Evolutionary conservation across 179 eudicot genomes (phyloP), one percentile per base, ranked within the genome.

Genomic region (Spergularia azorica): DNA sequence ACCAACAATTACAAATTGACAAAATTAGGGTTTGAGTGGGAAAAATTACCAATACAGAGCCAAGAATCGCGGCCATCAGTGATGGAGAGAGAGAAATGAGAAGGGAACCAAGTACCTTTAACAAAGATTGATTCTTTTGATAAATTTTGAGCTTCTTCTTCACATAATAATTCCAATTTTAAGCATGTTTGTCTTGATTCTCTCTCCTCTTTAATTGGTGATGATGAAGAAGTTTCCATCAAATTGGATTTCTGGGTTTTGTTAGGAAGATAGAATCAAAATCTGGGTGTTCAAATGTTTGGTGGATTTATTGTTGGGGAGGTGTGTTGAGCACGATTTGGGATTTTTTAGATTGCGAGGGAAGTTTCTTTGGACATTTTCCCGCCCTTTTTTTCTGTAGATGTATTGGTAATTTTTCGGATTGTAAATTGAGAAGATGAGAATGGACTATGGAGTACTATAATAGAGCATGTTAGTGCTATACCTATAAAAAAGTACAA

Each of bases 21-120:
- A 57, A 57, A 70, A 48, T 11, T 6, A 43, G 63, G 55, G 71
- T 15, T 26, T 16, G 6, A 2, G 39, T 36, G 39, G 39, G 46
- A 8, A 11, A 9, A 16, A 20, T 21, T 84, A 91, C 97, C 96
- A 61, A 72, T 73, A 87, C 93, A 89, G 55, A 84, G 80, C 97
- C 97, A 93, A 57, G 97, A 83, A 13, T 83, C 20, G 52, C 17
- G 85, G 43, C 91, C 96, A 77, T 93, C 87, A 36, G 91, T 86
- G 73, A 93, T 84, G 86, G 76, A 76, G 83, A 93, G 87, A 62
- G 86, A 77, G 70, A 93, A 93, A 68, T 82, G 91, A 43, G 87
- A 71, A 59, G 84, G 60, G 78, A 74, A 84, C 92, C 94, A 93
- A 14, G 84, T 84, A 63, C 87, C 92, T 82, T 84, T 91, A 3